Evolutionary conservation across 805 yeast species (phyloP).

Genomic region (Suhomyces canberraensis): DNA sequence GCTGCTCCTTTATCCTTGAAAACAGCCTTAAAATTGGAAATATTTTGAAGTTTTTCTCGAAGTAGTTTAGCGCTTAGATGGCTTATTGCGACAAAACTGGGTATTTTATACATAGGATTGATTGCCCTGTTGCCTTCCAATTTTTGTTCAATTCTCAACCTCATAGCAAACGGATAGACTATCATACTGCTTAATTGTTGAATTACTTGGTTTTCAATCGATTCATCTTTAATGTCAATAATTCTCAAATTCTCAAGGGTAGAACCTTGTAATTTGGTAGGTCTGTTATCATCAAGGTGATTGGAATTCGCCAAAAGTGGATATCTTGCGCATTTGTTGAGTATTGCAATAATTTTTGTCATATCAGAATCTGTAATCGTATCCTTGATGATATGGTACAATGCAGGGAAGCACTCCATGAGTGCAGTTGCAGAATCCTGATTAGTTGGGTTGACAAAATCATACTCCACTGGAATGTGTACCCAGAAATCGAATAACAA

Average conservation of each 20-base stretch:
- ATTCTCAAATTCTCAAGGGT: conserved; percentile 49
- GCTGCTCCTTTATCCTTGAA: conserved; percentile 44
- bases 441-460: conserved; percentile 44
- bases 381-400: conserved; percentile 38
- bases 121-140: conserved; percentile 32
- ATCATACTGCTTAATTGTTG: conserved; percentile 53
- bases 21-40: conserved; percentile 29
- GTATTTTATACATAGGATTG: conserved; percentile 43
- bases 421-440: conserved; percentile 61
- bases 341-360: conserved; percentile 51
- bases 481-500: conserved; percentile 52
- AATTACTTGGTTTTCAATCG: conserved; percentile 44
- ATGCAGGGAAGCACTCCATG: conserved; percentile 49
- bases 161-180: conserved; percentile 59
- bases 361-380: conserved; percentile 34
- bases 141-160: conserved; percentile 55
- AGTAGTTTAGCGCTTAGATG: conserved; percentile 44
- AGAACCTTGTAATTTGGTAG: conserved; percentile 60
- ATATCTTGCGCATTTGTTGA: conserved; percentile 66
- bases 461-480: conserved; percentile 36
- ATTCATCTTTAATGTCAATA: conserved; percentile 23
- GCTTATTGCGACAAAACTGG: conserved; percentile 63
- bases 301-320: conserved; percentile 63
- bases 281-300: conserved; percentile 46
- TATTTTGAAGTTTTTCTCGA: conserved; percentile 28